Evolutionary conservation across 1,284 basidiomycete genomes (phyloP).

Genomic region (Leccinum pachyderme): DNA sequence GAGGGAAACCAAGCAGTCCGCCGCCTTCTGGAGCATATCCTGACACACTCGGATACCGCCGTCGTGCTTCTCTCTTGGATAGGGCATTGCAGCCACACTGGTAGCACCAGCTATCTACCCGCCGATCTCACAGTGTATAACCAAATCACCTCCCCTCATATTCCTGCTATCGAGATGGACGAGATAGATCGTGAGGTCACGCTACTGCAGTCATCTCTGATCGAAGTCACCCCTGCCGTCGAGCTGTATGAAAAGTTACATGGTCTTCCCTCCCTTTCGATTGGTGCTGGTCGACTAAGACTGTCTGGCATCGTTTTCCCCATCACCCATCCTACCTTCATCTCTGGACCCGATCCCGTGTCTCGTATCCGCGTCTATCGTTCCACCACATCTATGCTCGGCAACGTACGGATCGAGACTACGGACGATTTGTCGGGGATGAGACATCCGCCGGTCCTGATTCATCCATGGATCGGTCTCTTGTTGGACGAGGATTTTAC

Average conservation of each 20-base stretch:
- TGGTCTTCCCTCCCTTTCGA: not conserved
- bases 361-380: not conserved
- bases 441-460: not conserved
- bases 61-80: not conserved
- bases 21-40: not conserved
- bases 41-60: not conserved
- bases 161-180: not conserved
- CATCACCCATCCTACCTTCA: not conserved
- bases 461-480: not conserved
- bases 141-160: not conserved
- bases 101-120: not conserved
- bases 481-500: not conserved
- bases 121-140: not conserved
- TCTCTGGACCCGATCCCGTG: not conserved
- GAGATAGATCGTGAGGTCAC: not conserved
- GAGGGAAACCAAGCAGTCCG: not conserved
- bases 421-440: not conserved
- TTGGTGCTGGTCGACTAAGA: not conserved
- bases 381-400: not conserved
- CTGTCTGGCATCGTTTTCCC: not conserved
- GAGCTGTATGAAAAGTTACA: not conserved
- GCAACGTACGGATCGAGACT: not conserved
- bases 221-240: not conserved
- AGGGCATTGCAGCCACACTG: not conserved
- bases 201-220: not conserved